These are phyloP conservation scores for Dendrobium chrysotoxum DNA, from an alignment of 106 monocot genomes.

Conservation along the genomic window DNA sequence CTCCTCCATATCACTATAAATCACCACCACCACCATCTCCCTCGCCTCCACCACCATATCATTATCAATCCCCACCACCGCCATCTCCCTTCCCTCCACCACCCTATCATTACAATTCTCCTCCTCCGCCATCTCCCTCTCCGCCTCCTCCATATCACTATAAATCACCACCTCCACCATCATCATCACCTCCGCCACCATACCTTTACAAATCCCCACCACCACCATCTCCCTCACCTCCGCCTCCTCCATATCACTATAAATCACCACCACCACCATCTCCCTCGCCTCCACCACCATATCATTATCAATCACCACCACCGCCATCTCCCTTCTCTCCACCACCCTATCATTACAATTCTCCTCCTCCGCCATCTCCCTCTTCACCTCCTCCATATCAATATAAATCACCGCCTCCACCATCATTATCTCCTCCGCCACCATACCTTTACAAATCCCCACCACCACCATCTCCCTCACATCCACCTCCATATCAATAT, in stretches of 20 bases:
- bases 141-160: no score
- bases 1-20: not conserved
- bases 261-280: not conserved
- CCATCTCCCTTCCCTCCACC: not conserved
- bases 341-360: not conserved
- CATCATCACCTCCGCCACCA: no score
- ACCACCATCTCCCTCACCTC: not conserved
- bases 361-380: not conserved
- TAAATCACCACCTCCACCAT: no score
- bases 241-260: not conserved
- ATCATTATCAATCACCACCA: not conserved
- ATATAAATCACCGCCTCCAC: not conserved
- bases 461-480: not conserved
- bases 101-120: not conserved
- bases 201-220: not conserved
- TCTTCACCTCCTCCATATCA: not conserved
- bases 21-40: not conserved
- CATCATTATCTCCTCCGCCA: not conserved
- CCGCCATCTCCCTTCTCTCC: not conserved
- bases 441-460: not conserved
- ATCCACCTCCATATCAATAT: not conserved
- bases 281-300: not conserved
- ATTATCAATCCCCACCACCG: not conserved
- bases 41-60: not conserved
- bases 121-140: no score